phyloP scores from a whole-genome alignment of 2,329 filamentous ascomycete species.

The Neurospora sp. region DNA sequence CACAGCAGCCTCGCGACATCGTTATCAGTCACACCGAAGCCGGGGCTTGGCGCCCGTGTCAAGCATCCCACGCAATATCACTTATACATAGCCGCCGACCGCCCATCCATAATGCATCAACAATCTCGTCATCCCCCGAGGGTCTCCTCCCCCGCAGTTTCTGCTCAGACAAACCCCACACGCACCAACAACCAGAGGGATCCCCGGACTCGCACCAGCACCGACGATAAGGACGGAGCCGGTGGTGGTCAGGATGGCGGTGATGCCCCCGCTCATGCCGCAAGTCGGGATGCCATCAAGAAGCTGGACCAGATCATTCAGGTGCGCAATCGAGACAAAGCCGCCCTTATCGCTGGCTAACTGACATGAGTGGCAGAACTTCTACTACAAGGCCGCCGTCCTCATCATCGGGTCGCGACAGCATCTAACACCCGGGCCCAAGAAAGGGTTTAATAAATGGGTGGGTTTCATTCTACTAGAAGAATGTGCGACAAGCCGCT shows the following conservation, averaged over 20 bases:
- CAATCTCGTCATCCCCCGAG: constrained; percentile 67
- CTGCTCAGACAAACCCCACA: constrained; percentile 60
- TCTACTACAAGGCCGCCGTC: constrained; percentile 78
- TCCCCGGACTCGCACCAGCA: constrained; percentile 32
- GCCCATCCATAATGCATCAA: constrained; percentile 63
- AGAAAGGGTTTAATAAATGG: constrained; percentile 62
- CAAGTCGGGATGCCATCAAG: constrained; percentile 56
- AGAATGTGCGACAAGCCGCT: not conserved
- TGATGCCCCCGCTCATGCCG: constrained; percentile 26
- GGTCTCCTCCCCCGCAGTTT: constrained; percentile 62
- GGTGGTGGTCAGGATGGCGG: constrained; percentile 36
- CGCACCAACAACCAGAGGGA: constrained; percentile 70
- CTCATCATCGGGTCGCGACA: constrained; percentile 75
- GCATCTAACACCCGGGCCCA: constrained; percentile 50
- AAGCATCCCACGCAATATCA: constrained; percentile 2
- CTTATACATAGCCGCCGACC: constrained; percentile 1
- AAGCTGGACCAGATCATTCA: constrained; percentile 92
- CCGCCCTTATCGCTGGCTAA: not conserved
- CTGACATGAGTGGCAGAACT: constrained; percentile 52
- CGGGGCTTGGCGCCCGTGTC: constrained; percentile 11
- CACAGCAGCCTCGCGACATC: not conserved
- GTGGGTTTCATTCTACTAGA: constrained; percentile 38
- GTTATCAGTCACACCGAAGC: not conserved
- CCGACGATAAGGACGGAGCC: constrained; percentile 31
- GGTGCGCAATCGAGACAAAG: constrained; percentile 34